Base-by-base conservation (phyloP, 2,329 filamentous ascomycete species). In the Aspergillus ruber region DNA sequence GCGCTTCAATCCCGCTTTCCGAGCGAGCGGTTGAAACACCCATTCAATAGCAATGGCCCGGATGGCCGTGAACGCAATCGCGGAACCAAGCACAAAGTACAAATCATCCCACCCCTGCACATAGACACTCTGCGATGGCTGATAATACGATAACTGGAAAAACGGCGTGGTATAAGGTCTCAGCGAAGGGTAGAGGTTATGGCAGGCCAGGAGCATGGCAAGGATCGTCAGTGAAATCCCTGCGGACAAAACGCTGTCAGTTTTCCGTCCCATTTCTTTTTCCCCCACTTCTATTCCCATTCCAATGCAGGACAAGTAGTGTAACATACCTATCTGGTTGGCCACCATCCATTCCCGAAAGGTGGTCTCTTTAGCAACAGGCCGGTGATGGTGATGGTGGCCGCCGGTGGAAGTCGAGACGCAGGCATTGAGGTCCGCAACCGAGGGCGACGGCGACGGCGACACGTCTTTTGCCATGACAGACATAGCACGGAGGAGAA, bases 31-130 rank as follows among this genome's bases (percentile, higher is more conserved):
- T 17, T 82, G 82, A 44, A 97, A 77, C 10, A 94, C 61, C 72
- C 95, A 93, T 65, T 96, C 90, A 82, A 97, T 94, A 48, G 81
- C 76, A 45, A 82, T 83, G 35, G 89, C 90, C 50, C 93, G 85
- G 44, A 96, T 76, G 18, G 87, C 90, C 2, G 89, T 96, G 66
- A 96, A 90, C 47, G 90, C 78, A 47, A 95, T 77, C 56, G 95
- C 81, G 74, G 85, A 91, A 63, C 86, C 85, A 9, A 80, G 65
- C 42, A 96, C 83, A 61, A 90, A 81, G 65, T 85, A 86, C 53
- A 82, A 73, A 70, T 98, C 93, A 62, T 94, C 84, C 65, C 77
- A 79, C 51, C 93, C 91, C 56, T 85, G 80, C 42, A 80, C 81
- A 68, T 95, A 97, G 51, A 79, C 71, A 40, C 81, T 83, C 1